phyloP scores from a whole-genome alignment of 805 yeast species.

The Lachancea mirantina region DNA sequence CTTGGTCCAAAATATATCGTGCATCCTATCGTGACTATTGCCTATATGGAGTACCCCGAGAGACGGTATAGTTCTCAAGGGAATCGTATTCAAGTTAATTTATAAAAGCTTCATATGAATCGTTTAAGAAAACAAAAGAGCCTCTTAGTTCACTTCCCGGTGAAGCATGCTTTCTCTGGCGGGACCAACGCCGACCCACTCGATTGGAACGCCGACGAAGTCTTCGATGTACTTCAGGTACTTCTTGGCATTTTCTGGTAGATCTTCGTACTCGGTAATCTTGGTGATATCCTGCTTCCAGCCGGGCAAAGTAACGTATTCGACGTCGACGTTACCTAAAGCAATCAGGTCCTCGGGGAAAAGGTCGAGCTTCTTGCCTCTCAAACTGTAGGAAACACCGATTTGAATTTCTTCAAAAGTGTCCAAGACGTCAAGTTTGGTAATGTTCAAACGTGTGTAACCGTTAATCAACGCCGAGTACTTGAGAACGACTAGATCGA shows the following conservation, averaged over 20 bases:
- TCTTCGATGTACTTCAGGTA: constrained; percentile 84
- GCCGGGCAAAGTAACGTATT: constrained; percentile 86
- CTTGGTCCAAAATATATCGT: constrained; percentile 22
- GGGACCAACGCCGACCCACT: constrained; percentile 99
- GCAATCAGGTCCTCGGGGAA: constrained; percentile 90
- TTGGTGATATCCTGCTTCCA: constrained; percentile 83
- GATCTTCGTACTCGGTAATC: constrained; percentile 59
- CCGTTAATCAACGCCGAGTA: constrained; percentile 91
- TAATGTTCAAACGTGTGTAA: constrained; percentile 87
- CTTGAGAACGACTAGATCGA: constrained; percentile 88
- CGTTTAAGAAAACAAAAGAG: constrained; percentile 1
- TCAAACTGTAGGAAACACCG: constrained; percentile 73
- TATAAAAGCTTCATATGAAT: neutral
- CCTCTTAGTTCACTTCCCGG: constrained; percentile 31
- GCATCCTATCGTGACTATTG: constrained; percentile 48
- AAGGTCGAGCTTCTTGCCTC: constrained; percentile 65
- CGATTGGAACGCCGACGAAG: constrained; percentile 73
- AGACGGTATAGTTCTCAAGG: constrained; percentile 2
- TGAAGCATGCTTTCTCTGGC: constrained; percentile 89
- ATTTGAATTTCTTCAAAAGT: constrained; percentile 81
- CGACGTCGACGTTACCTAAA: constrained; percentile 86
- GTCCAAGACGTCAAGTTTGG: constrained; percentile 93
- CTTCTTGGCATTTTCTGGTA: constrained; percentile 81
- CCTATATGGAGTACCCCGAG: constrained; percentile 28
- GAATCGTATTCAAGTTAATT: neutral